These are phyloP conservation scores for Papiliotrema fonsecae DNA, from an alignment of 1,284 basidiomycete genomes.

Conservation along the genomic window DNA sequence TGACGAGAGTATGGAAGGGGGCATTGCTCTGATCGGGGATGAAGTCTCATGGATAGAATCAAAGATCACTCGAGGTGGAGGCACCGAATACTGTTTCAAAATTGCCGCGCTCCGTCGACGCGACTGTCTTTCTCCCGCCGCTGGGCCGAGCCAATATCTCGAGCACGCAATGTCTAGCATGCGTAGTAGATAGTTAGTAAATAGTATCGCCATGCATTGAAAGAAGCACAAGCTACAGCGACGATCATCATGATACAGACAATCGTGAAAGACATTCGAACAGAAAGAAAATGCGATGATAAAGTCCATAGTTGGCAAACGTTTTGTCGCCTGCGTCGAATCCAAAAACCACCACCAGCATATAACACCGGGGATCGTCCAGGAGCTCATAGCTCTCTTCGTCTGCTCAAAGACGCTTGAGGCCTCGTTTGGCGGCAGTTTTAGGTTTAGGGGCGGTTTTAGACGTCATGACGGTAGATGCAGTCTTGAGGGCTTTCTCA, in stretches of 20 bases:
- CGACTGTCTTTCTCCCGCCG: background rate
- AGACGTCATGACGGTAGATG: conserved; percentile 10
- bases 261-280: background rate
- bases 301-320: too few relatives aligned
- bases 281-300: too few relatives aligned
- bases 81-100: background rate
- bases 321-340: too few relatives aligned
- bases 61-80: background rate
- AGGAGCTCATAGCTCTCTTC: too few relatives aligned
- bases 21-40: conserved; percentile 4
- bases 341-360: too few relatives aligned
- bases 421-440: conserved; percentile 39
- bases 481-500: conserved; percentile 19
- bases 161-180: background rate
- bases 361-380: too few relatives aligned
- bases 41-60: background rate
- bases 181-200: too few relatives aligned
- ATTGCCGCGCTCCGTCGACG: background rate
- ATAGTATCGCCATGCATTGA: background rate
- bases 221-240: background rate
- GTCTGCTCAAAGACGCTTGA: conserved; percentile 36
- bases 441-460: conserved; percentile 9
- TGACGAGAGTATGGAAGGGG: conserved; percentile 18
- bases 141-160: background rate
- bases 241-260: background rate